Percentiles rank a stretch among this genome's conserved stretches.
phyloP scores from a whole-genome alignment of 768 basidiomycete species.

The Hygrophorus pudorinus region DNA sequence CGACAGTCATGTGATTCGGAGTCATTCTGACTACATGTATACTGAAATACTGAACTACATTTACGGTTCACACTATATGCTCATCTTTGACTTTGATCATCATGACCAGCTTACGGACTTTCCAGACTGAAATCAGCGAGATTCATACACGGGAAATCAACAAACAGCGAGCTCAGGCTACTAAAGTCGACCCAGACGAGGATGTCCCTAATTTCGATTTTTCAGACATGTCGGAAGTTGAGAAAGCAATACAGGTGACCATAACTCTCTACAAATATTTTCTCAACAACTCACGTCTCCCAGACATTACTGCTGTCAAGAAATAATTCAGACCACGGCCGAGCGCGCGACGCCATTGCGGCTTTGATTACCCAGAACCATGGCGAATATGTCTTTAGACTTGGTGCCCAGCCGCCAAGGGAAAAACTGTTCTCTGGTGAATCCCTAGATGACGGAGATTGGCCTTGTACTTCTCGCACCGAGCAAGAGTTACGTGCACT shows the following conservation, averaged over 20 bases:
- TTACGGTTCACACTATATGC: not conserved
- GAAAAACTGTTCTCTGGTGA: conserved; percentile 47
- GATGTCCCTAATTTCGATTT: conserved; percentile 9
- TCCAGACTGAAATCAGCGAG: conserved; percentile 72
- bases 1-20: not conserved
- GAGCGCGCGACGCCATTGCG: conserved; percentile 56
- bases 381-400: conserved; percentile 68
- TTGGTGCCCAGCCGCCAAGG: conserved; percentile 59
- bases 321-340: conserved; percentile 32
- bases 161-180: conserved; percentile 43
- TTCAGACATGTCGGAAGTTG: conserved; percentile 34
- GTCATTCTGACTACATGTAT: not conserved
- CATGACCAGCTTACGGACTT: conserved; percentile 49
- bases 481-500: conserved; percentile 43
- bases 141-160: conserved; percentile 58
- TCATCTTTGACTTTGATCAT: conserved; percentile 4
- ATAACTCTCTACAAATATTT: conserved; percentile 1
- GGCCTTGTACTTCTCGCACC: conserved; percentile 44
- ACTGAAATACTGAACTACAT: not conserved
- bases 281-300: conserved; percentile 7
- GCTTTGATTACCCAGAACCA: conserved; percentile 53
- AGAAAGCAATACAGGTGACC: conserved; percentile 45
- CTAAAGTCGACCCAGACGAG: conserved; percentile 11
- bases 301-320: conserved; percentile 39
- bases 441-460: conserved; percentile 36